phyloP scores from a whole-genome alignment of 2,329 filamentous ascomycete genomes.

The Botrytis fabae region DNA sequence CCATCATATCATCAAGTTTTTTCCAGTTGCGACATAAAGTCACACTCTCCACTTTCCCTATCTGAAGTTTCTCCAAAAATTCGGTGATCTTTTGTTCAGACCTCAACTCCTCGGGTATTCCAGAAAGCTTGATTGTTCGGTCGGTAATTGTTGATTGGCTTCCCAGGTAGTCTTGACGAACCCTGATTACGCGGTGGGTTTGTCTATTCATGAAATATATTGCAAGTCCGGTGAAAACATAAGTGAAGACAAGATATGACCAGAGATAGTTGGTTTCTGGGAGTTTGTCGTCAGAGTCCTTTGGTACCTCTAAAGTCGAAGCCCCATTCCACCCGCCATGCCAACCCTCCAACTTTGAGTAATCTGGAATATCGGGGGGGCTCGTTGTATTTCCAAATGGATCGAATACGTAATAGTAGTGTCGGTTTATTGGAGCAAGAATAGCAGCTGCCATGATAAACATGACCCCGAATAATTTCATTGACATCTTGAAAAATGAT shows the following conservation, averaged over 20 bases:
- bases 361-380: conserved; percentile 33
- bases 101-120: conserved; percentile 76
- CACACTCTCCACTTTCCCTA: conserved; percentile 87
- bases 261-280: conserved; percentile 63
- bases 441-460: conserved; percentile 79
- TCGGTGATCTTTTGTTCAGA: conserved; percentile 82
- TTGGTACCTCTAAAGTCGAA: background rate
- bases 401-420: conserved; percentile 49
- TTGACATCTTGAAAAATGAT: conserved; percentile 93
- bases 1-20: conserved; percentile 73
- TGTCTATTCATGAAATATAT: conserved; percentile 81
- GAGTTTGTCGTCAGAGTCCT: conserved; percentile 24
- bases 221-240: conserved; percentile 81
- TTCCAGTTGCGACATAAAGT: conserved; percentile 86
- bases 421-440: conserved; percentile 81
- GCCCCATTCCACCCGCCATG: conserved; percentile 8
- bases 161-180: conserved; percentile 88
- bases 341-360: conserved; percentile 21
- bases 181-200: conserved; percentile 80
- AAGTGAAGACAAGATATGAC: conserved; percentile 94
- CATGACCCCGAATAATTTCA: conserved; percentile 76
- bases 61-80: conserved; percentile 82
- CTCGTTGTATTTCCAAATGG: conserved; percentile 35
- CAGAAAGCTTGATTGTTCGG: conserved; percentile 86
- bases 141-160: conserved; percentile 95